These are phyloP conservation scores for Kalmusia sp. DNA, from an alignment of 2,329 filamentous ascomycete species.

Conservation along the genomic window DNA sequence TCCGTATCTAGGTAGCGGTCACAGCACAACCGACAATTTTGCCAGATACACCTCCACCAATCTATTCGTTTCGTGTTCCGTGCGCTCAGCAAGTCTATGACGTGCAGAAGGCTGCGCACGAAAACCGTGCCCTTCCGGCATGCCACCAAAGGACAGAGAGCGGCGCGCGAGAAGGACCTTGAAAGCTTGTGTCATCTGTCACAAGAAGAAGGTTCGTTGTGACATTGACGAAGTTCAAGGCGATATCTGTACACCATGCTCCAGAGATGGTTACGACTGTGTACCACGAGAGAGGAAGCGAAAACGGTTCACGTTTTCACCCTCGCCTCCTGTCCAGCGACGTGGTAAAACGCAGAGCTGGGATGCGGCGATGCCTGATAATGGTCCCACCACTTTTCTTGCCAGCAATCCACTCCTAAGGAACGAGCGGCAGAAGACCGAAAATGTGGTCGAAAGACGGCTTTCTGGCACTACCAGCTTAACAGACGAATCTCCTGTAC, in stretches of 20 bases:
- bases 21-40: no score
- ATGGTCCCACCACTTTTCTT: not conserved
- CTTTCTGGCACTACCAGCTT: slow-evolving; percentile 30
- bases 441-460: slow-evolving; percentile 26
- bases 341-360: slow-evolving; percentile 21
- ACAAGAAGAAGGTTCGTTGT: slow-evolving; percentile 51
- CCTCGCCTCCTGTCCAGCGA: slow-evolving; percentile 30
- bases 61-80: no score
- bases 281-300: slow-evolving; percentile 40
- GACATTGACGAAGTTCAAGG: slow-evolving; percentile 38
- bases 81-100: no score
- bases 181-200: slow-evolving; percentile 52
- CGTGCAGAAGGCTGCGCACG: not conserved
- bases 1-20: no score
- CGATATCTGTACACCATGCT: slow-evolving; percentile 48
- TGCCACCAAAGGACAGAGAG: slow-evolving; percentile 24
- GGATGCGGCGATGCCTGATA: slow-evolving; percentile 8
- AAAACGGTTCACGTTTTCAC: slow-evolving; percentile 42
- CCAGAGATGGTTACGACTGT: slow-evolving; percentile 41
- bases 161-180: slow-evolving; percentile 34
- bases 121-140: not conserved
- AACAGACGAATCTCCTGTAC: slow-evolving; percentile 23
- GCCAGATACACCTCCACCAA: no score
- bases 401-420: no score
- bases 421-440: slow-evolving; percentile 25